Conservation (phyloP, 2,329 filamentous ascomycete species). For the Madurella fahalii region DNA sequence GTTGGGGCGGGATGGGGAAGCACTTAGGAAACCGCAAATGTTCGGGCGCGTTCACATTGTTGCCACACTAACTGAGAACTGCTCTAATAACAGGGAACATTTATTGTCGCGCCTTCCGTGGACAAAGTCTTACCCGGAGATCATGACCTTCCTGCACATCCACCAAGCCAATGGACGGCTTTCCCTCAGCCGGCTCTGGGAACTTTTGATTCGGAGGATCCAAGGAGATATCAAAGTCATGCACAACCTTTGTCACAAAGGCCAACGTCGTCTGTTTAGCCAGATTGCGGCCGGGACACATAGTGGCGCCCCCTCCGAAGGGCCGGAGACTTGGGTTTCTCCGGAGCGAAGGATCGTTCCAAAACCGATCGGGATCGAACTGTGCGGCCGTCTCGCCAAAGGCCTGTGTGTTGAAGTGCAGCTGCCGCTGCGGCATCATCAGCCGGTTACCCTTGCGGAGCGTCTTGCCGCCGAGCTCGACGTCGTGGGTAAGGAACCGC, state of each 20-base stretch:
- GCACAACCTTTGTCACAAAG: not conserved
- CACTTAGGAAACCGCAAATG: too few relatives aligned
- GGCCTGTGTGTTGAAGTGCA: not conserved
- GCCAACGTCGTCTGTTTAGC: not conserved
- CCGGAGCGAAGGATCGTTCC: not conserved
- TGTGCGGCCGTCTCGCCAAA: not conserved
- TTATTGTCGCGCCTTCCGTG: too few relatives aligned
- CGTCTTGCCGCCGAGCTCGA: not conserved
- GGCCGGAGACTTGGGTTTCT: not conserved
- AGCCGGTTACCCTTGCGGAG: not conserved
- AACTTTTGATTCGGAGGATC: not conserved
- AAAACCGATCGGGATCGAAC: not conserved
- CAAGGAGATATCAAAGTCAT: not conserved
- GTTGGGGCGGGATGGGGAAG: too few relatives aligned
- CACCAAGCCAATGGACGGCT: not conserved
- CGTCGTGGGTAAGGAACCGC: not conserved
- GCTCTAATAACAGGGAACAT: too few relatives aligned
- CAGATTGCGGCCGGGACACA: not conserved
- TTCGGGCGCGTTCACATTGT: too few relatives aligned
- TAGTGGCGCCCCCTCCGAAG: not conserved
- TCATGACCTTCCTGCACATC: not conserved
- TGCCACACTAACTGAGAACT: too few relatives aligned
- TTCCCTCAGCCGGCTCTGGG: not conserved
- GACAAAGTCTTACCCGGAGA: too few relatives aligned
- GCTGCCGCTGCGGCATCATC: not conserved